Base-by-base conservation (phyloP, 768 basidiomycete genomes). In the Boletus rubroflammeus region DNA sequence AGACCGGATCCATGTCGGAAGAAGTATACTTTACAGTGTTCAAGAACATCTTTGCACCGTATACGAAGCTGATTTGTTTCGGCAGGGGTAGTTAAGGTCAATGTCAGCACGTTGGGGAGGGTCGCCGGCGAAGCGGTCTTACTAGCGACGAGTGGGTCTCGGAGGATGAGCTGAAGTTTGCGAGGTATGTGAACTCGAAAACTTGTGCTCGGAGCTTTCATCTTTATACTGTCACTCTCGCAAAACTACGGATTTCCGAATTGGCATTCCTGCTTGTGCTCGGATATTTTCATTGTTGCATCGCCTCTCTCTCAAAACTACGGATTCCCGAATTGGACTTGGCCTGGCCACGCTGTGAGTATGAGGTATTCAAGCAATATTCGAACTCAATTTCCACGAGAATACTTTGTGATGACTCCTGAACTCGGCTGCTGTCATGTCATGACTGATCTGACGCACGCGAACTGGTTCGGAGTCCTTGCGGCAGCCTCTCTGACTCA, bases 211-310 rank as follows among this genome's bases (percentile, higher is more conserved):
- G 2, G 14, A 3, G 2, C 7, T 14, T 1, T 14, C 11, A 3
- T 11, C 34, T 58, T 65, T 63, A 57, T 64, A 61, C 36, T 9
- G 3, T 21, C 15, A 8, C 8, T 0, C 21, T 29, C 8, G 7
- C 19, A 46, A 14, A 29, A 10, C 10, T 19, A 15, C n/a, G n/a
- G 9, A 15, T n/a, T n/a, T n/a, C n/a, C n/a, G n/a, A n/a, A n/a
- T n/a, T n/a, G n/a, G n/a, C n/a, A n/a, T n/a, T n/a, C n/a, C n/a
- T n/a, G 1, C 35, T 13, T 19, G n/a, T n/a, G 21, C 26, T 26
- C 2, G 2, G 17, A 3, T 1, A 5, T 21, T 13, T 1, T 14
- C 11, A 3, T 11, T 29, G 55, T 64, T 63, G 54, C 61, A 61
- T 31, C 6, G 6, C 26, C 15, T 13, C 8, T 0, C 21, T 29